Base-by-base conservation (phyloP, 352 stramenopile species). In the Phytophthora cactorum region DNA sequence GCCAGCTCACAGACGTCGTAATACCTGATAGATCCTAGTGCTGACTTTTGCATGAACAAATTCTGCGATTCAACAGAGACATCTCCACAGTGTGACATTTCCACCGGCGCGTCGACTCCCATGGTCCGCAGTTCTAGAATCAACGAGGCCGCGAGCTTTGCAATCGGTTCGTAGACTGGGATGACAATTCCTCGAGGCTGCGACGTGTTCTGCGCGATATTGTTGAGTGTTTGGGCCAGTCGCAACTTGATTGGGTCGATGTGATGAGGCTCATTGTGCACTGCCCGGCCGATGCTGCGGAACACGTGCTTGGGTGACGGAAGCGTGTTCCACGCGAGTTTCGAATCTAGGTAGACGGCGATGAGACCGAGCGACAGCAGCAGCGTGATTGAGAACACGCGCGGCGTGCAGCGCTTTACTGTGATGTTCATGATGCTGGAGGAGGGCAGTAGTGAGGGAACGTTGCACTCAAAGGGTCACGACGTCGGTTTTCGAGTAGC, bases 71-170 rank as follows among this genome's bases (percentile, higher is more conserved):
- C 51, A 1, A 43, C 4, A 7, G 11, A 44, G 11, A 82, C 44
- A 41, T 82, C 75, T 39, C 75, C 75, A 54, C 75, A 82, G 49
- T 80, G 62, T n/a, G 75, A 72, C 38, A 79, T 51, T 45, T 85
- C 79, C 1, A 82, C 46, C 2, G 72, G 63, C 1, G 46, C 41
- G 10, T 68, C 59, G 9, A 79, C 54, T 15, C 61, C 60, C 45
- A 81, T 53, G 0, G 57, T 57, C 8, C 72, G 63, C 9, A 80
- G 59, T 46, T 78, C 68, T 36, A 73, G 54, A 32, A 82, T 60
- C 9, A 82, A 43, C 3, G 71, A 80, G 4, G 50, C 51, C 8
- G 55, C 75, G 1, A 82, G 47, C 25, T 53, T 54, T 1, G 56
- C 68, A n/a, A 76, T 81, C 22, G 46, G 49, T 34, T 82, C 70